Evolutionary conservation across 208 protist species (phyloP), one percentile per base, ranked within the genome.

Genomic region (Strigomonas galati): DNA sequence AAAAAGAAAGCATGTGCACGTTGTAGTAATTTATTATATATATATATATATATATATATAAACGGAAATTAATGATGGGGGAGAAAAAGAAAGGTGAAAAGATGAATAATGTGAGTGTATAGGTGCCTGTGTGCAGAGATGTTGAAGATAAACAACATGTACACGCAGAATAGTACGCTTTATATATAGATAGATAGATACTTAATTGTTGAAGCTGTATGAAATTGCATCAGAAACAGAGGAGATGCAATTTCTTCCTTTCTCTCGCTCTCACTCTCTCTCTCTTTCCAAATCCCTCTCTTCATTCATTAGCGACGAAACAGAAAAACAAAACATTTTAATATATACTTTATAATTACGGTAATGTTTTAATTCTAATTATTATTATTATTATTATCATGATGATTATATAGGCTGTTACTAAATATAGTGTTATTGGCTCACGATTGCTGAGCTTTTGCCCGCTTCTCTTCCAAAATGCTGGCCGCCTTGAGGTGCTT

Each of bases 401-500:
- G 6, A 44, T 44, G 6, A 44, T 44, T 44, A 44, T 44, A 44
- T 17, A 14, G 17, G 44, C 17, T 17, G 9, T 17, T 4, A 3
- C 19, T 51, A 21, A 5, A 24, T n/a, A 3, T 51, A 3, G 10
- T 51, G 3, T 5, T 51, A 3, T 5, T 6, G n/a, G 17, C 35
- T 40, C 10, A 40, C 35, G 56, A 7, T n/a, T 62, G 10, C 40
- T 26, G 37, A 17, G 30, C n/a, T 27, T 48, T 49, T n/a, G 62
- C 62, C 51, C 68, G 28, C 35, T 63, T 56, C 62, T 79, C 46
- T 55, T 72, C 62, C 23, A 70, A 53, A 52, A 72, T 69, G 6
- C 73, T 70, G 35, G 35, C 35, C 35, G 35, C 35, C 54, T 71
- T 67, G 31, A 76, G 65, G 49, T 76, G 73, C 30, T 79, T 74